These are phyloP conservation scores for Arthroderma sp. DNA, from an alignment of 2,329 filamentous ascomycete species.

Conservation along the genomic window DNA sequence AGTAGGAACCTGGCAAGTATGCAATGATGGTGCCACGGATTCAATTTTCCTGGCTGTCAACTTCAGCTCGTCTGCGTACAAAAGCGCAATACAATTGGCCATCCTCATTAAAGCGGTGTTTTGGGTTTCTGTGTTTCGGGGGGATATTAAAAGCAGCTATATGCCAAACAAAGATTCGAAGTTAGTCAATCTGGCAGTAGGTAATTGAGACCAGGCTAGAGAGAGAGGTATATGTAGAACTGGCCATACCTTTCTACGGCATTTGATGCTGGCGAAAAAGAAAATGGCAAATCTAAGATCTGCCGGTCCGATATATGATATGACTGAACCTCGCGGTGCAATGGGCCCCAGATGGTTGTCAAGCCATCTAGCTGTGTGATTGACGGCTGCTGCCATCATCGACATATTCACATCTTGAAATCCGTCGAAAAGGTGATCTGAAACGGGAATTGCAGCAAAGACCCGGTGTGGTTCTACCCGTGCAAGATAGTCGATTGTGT, in stretches of 20 bases:
- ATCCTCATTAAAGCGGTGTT: not conserved
- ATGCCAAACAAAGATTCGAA: not conserved
- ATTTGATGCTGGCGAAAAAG: conserved; percentile 1
- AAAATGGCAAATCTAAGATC: not conserved
- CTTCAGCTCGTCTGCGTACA: not conserved
- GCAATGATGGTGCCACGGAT: not conserved
- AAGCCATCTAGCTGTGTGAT: not conserved
- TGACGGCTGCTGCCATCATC: not conserved
- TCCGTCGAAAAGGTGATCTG: not conserved
- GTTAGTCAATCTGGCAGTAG: not conserved
- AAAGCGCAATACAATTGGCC: not conserved
- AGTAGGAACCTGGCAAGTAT: not conserved
- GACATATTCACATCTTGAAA: not conserved
- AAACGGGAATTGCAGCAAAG: not conserved
- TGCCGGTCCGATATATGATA: not conserved
- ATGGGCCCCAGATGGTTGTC: not conserved
- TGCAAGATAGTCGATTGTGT: not conserved
- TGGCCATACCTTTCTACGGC: not conserved
- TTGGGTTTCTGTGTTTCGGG: not conserved
- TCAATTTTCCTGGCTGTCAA: not conserved
- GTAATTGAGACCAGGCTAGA: not conserved
- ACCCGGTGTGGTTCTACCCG: not conserved
- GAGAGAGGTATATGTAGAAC: not conserved
- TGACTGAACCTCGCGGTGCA: not conserved
- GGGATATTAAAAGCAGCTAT: not conserved